Conservation (phyloP, 2,329 filamentous ascomycete species). For the Botryosphaeria dothidea region DNA sequence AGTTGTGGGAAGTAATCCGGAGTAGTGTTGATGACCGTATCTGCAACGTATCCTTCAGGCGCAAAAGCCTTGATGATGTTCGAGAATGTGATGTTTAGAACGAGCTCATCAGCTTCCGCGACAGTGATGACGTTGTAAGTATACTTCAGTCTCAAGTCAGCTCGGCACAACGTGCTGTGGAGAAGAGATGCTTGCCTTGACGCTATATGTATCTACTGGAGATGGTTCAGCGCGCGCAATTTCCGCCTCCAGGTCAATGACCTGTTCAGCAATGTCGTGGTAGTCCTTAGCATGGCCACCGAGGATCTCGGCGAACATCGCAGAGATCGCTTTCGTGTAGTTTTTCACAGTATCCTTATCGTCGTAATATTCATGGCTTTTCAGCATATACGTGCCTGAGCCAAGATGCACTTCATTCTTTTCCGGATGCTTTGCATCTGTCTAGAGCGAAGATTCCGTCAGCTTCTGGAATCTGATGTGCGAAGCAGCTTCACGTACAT, state of each 20-base stretch:
- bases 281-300: slow-evolving; percentile 14
- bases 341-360: slow-evolving; percentile 34
- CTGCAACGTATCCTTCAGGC: slow-evolving; percentile 51
- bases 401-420: slow-evolving; percentile 31
- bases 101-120: slow-evolving; percentile 56
- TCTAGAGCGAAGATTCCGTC: not conserved
- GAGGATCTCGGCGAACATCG: not conserved
- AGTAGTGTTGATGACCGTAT: slow-evolving; percentile 60
- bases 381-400: slow-evolving; percentile 50
- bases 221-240: slow-evolving; percentile 61
- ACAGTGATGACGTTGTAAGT: slow-evolving; percentile 66
- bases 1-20: slow-evolving; percentile 63
- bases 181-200: slow-evolving; percentile 24
- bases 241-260: slow-evolving; percentile 57
- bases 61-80: slow-evolving; percentile 55
- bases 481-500: not conserved
- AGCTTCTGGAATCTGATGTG: not conserved
- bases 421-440: not conserved
- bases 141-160: slow-evolving; percentile 39
- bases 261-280: slow-evolving; percentile 6
- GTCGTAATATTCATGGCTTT: slow-evolving; percentile 38
- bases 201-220: slow-evolving; percentile 38
- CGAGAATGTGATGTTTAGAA: slow-evolving; percentile 59
- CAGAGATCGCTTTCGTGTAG: slow-evolving; percentile 14
- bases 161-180: not conserved